Evolutionary conservation across 306 rosid species (phyloP), one percentile per base, ranked within the genome.

Genomic region (Begonia loranthoides): DNA sequence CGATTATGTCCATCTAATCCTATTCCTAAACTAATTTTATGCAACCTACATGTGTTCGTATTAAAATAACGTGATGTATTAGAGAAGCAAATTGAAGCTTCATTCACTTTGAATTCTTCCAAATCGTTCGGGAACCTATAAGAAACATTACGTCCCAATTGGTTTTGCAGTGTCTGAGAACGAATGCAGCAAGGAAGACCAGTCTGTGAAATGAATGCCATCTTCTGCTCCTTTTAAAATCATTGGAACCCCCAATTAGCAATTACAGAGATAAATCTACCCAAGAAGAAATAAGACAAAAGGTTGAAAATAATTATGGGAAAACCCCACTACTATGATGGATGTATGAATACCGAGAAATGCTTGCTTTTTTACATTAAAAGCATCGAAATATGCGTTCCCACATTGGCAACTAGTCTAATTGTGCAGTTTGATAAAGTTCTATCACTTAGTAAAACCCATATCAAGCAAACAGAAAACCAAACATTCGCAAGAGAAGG

Each of bases 201-300:
- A 45, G 70, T 24, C 61, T 60, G 73, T 50, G 78, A 66, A 57
- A 79, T 9, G 46, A 73, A 70, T 22, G 79, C 84, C 97, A 87
- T 87, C 36, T 28, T 28, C 36, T 28, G 36, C 36, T 28, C 36
- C 36, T 28, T 4, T 7, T 28, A 28, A 28, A 28, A 5, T n/a
- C 36, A 5, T 28, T 28, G 36, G 36, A 28, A 28, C 5, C 36
- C 36, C 36, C 36, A 28, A 28, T 28, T 4, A 28, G 36, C 36
- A 28, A 28, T 28, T 28, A 28, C 36, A 28, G 36, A 28, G 6
- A 28, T 28, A 28, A 4, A 3, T 7, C 36, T 7, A 28, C 36
- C 36, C 62, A 9, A 15, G 28, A 15, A 36, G 49, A 34, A 28
- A 14, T 24, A 24, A 16, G 13, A 22, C 12, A 19, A 44, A 38